Evolutionary conservation across 2,329 filamentous ascomycete species (phyloP).

Genomic region (Venturiaceae sp.): DNA sequence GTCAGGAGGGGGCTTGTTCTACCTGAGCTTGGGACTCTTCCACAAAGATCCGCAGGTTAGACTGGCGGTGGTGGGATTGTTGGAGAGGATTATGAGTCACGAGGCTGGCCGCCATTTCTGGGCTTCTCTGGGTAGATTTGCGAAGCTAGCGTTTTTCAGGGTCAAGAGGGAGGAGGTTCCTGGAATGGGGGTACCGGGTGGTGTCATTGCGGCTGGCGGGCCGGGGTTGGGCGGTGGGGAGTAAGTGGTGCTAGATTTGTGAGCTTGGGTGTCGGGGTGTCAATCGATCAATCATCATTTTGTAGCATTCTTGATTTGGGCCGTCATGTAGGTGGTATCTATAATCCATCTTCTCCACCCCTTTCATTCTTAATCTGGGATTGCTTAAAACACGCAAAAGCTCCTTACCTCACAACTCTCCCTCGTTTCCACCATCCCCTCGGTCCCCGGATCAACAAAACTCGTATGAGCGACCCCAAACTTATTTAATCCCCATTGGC

Average conservation of each 20-base stretch:
- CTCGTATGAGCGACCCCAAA: not conserved
- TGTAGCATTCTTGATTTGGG: too few relatives aligned
- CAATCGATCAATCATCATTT: too few relatives aligned
- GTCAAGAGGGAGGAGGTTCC: conserved; percentile 53
- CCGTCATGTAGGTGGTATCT: too few relatives aligned
- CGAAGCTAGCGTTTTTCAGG: conserved; percentile 75
- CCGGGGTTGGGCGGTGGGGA: not conserved
- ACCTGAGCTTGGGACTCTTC: conserved; percentile 81
- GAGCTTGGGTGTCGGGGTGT: too few relatives aligned
- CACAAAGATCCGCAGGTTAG: conserved; percentile 79
- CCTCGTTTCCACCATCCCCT: not conserved
- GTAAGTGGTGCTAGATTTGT: too few relatives aligned
- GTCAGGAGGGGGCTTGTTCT: conserved; percentile 81
- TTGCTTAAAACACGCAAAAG: not conserved
- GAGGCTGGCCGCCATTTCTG: conserved; percentile 92
- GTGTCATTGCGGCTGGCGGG: not conserved
- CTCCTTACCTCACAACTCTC: not conserved
- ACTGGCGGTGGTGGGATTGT: conserved; percentile 62
- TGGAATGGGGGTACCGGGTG: not conserved
- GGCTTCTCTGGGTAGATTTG: conserved; percentile 74
- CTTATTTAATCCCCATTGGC: not conserved
- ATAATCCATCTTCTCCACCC: not conserved
- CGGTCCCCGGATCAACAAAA: not conserved
- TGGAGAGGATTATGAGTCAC: conserved; percentile 76
- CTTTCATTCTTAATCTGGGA: not conserved